Percentiles rank a stretch among this genome's conserved stretches.
phyloP scores from a whole-genome alignment of 805 yeast species.

The Yamadazyma olivae region DNA sequence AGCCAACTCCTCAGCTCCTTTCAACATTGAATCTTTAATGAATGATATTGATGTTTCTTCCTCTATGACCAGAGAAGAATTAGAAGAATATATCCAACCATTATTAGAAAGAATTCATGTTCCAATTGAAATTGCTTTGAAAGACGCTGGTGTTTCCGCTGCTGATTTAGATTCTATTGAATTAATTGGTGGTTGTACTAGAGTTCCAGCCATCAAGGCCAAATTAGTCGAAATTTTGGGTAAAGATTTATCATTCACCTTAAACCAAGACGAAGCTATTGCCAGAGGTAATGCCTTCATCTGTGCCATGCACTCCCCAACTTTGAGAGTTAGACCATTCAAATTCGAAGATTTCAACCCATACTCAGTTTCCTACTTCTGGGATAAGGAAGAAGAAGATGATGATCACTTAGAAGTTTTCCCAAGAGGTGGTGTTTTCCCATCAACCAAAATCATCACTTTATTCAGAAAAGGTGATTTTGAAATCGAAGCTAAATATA shows the following conservation, averaged over 20 bases:
- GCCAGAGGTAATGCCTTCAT: slow-evolving; percentile 99
- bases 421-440: slow-evolving; percentile 91
- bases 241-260: slow-evolving; percentile 84
- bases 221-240: slow-evolving; percentile 77
- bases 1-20: slow-evolving; percentile 93
- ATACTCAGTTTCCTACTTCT: slow-evolving; percentile 87
- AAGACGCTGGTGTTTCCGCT: slow-evolving; percentile 67
- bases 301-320: slow-evolving; percentile 98
- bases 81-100: slow-evolving; percentile 87
- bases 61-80: slow-evolving; percentile 82
- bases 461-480: slow-evolving; percentile 90
- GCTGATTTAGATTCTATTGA: slow-evolving; percentile 88
- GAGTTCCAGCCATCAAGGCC: slow-evolving; percentile 92
- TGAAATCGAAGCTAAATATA: slow-evolving; percentile 80
- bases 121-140: slow-evolving; percentile 81
- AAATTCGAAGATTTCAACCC: slow-evolving; percentile 94
- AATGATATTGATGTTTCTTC: slow-evolving; percentile 94
- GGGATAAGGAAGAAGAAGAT: slow-evolving; percentile 94
- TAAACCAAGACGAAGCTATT: slow-evolving; percentile 98
- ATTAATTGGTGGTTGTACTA: slow-evolving; percentile 96
- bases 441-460: slow-evolving; percentile 93
- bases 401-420: slow-evolving; percentile 86
- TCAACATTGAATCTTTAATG: slow-evolving; percentile 95
- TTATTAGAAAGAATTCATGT: slow-evolving; percentile 68
- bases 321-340: slow-evolving; percentile 97